Evolutionary conservation across 139 green algal species (phyloP), one percentile per base, ranked within the genome.

Genomic region (Chlorella sp.): DNA sequence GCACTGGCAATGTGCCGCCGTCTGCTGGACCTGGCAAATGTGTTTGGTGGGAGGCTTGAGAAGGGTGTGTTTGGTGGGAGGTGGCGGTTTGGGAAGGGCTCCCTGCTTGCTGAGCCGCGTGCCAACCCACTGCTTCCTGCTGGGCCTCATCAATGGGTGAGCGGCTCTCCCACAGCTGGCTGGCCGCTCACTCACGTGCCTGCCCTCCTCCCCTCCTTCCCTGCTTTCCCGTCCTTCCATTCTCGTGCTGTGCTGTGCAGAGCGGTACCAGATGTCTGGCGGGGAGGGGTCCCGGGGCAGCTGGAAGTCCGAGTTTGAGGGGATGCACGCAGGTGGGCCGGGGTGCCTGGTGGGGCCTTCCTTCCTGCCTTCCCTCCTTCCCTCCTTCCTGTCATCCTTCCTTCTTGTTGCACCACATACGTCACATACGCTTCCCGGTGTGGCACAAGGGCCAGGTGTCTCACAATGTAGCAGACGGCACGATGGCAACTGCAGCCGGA

Each of bases 191-290:
- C 36, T n/a, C 14, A 9, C 53, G 76, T 48, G 14, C 36, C 42
- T 37, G 3, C 22, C 48, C 5, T 3, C 11, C 15, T 71, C 39
- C 80, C 71, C 48, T 28, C 64, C 7, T 28, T 3, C 64, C 57
- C 53, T 81, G 21, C 77, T n/a, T 4, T 2, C 79, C 22, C 30
- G 7, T 24, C 36, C 18, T 64, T 36, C 61, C 22, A 0, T 39
- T n/a, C n/a, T n/a, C n/a, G n/a, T n/a, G n/a, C 28, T 7, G 40
- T 3, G 34, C 12, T 18, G 32, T 82, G 86, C 86, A 87, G 88
- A 91, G 81, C 53, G 78, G 53, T 88, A 91, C 73, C 88, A 91
- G 88, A 75, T 91, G 80, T 84, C 88, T 37, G 88, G 88, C 30
- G 88, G 88, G 24, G 88, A 91, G 88, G 83, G 60, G 1, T 85